Evolutionary conservation across 768 basidiomycete species (phyloP).

Genomic region (Hydnomerulius pinastri): DNA sequence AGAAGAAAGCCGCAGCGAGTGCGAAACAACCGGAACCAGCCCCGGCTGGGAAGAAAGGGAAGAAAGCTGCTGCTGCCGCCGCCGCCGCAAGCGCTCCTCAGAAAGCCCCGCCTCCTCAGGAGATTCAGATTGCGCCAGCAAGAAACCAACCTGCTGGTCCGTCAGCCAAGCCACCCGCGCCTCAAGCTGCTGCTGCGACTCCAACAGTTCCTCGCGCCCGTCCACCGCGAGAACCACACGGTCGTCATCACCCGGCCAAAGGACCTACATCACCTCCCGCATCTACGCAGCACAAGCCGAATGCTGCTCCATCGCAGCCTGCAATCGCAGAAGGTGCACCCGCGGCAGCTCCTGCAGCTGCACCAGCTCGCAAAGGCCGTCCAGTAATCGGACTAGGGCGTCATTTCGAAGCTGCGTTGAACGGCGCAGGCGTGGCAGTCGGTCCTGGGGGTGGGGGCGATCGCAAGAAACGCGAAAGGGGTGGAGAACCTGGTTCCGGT

Average conservation of each 20-base stretch:
- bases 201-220: constrained; percentile 14
- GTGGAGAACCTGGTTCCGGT: constrained; percentile 15
- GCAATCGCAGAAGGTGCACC: constrained; percentile 6
- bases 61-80: constrained; percentile 32
- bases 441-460: constrained; percentile 29
- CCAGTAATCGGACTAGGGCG: constrained; percentile 65
- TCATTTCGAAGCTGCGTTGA: constrained; percentile 75
- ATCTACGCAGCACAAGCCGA: neutral
- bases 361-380: constrained; percentile 45
- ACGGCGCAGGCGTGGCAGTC: constrained; percentile 54
- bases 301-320: neutral
- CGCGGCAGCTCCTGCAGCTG: constrained; percentile 12
- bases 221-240: constrained; percentile 17
- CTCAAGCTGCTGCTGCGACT: neutral
- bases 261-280: neutral
- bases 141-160: constrained; percentile 12
- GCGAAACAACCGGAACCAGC: constrained; percentile 35
- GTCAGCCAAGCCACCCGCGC: constrained; percentile 14
- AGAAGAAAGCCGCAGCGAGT: constrained; percentile 32
- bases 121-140: neutral
- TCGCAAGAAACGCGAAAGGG: constrained; percentile 38
- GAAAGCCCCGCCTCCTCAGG: constrained; percentile 21
- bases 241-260: constrained; percentile 18
- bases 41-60: constrained; percentile 37
- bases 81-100: constrained; percentile 21